Percentiles rank a stretch among this genome's conserved stretches.
Evolutionary conservation across 352 stramenopile genomes (phyloP).

Genomic region (Pythium apleroticum): DNA sequence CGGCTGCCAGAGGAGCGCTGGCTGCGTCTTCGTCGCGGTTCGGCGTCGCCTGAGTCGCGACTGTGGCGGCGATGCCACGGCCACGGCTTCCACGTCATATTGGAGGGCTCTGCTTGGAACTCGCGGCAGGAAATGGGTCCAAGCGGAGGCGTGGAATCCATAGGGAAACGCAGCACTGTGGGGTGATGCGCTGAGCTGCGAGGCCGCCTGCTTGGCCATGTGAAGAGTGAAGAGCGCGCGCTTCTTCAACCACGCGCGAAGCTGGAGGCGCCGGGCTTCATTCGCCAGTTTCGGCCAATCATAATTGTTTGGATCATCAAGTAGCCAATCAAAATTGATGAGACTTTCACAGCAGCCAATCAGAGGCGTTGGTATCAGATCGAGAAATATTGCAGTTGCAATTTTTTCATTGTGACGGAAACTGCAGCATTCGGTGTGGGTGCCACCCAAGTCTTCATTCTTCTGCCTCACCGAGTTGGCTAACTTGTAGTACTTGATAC

Average conservation of each 20-base stretch:
- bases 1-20: conserved; percentile 9
- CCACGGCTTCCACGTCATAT: conserved; percentile 18
- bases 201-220: neutral
- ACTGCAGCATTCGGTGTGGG: too few relatives aligned
- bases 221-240: neutral
- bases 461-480: too few relatives aligned
- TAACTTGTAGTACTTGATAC: too few relatives aligned
- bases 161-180: neutral
- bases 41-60: neutral
- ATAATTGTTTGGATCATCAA: neutral
- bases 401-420: neutral
- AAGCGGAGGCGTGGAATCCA: neutral
- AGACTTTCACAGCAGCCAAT: conserved; percentile 1
- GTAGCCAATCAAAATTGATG: conserved; percentile 10
- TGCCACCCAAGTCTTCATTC: too few relatives aligned
- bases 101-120: neutral
- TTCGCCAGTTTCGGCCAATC: conserved; percentile 12
- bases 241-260: conserved; percentile 11
- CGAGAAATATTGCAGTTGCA: neutral
- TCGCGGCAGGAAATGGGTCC: neutral
- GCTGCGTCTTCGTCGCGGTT: neutral
- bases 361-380: conserved; percentile 6
- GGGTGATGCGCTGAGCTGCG: neutral
- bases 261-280: neutral
- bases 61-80: conserved; percentile 3